A percentile compares a stretch with the other conserved stretches of the same genome.
Evolutionary conservation across 352 stramenopile species (phyloP).

Genomic region (Phytophthora quininea): DNA sequence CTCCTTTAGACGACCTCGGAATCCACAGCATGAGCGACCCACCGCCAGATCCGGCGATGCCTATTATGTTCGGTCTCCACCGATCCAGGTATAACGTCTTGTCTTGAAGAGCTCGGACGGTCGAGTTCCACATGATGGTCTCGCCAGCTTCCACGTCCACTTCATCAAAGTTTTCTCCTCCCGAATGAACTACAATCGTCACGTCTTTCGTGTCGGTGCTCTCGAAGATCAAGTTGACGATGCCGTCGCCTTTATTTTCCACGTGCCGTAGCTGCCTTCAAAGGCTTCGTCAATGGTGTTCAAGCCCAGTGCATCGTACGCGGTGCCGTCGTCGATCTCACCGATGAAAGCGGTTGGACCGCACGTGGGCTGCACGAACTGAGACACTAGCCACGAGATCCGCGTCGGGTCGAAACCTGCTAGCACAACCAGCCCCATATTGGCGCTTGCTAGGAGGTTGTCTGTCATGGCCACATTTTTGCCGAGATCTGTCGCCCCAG

Average conservation of each 20-base stretch:
- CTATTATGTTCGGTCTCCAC: constrained; percentile 21
- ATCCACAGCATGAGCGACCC: constrained; percentile 34
- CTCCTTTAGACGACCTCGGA: constrained; percentile 20
- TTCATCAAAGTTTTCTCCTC: constrained; percentile 10
- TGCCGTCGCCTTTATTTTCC: constrained; percentile 30
- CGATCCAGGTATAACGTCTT: constrained; percentile 54
- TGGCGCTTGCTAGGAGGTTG: constrained; percentile 36
- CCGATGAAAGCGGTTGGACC: constrained; percentile 24
- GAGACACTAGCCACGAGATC: constrained; percentile 30
- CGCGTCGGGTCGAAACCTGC: constrained; percentile 38
- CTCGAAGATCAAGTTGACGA: constrained; percentile 23
- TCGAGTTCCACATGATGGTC: constrained; percentile 13
- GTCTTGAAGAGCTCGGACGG: constrained; percentile 32
- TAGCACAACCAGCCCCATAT: constrained; percentile 39
- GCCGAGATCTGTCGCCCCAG: constrained; percentile 13
- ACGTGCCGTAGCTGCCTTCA: constrained; percentile 30
- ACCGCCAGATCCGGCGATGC: constrained; percentile 30
- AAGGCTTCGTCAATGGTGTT: constrained; percentile 27
- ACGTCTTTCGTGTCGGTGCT: constrained; percentile 26
- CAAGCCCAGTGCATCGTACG: constrained; percentile 21
- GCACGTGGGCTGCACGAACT: constrained; percentile 44
- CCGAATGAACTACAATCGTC: constrained; percentile 18
- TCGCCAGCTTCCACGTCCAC: constrained; percentile 28
- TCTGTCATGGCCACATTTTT: constrained; percentile 24
- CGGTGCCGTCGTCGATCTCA: constrained; percentile 19